phyloP scores from a whole-genome alignment of 2,329 filamentous ascomycete genomes.

The Colletotrichum sp. region DNA sequence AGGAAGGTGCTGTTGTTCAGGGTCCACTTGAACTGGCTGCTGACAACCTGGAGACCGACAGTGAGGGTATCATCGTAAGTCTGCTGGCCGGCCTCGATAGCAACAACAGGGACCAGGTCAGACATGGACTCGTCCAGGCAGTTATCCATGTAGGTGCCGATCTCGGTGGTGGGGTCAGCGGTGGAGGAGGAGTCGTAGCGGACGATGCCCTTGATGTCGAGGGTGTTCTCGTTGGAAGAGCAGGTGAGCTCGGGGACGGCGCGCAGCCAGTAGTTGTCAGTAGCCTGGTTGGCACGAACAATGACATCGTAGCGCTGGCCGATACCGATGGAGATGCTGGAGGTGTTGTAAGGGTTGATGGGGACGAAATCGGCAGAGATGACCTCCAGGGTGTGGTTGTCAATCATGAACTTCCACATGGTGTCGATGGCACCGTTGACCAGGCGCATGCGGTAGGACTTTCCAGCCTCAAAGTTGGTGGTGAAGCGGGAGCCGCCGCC shows the following conservation, averaged over 20 bases:
- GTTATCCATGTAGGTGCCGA: constrained; percentile 25
- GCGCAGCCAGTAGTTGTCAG: constrained; percentile 53
- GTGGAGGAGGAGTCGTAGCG: constrained; percentile 38
- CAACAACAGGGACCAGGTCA: constrained; percentile 37
- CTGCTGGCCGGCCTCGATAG: constrained; percentile 32
- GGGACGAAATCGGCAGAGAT: constrained; percentile 64
- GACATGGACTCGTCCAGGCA: constrained; percentile 39
- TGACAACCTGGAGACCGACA: constrained; percentile 25
- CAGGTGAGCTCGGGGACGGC: constrained; percentile 47
- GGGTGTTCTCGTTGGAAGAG: constrained; percentile 39
- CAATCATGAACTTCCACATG: constrained; percentile 55
- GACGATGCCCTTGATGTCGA: constrained; percentile 56
- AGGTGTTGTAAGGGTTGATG: constrained; percentile 57
- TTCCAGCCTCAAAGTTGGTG: constrained; percentile 44
- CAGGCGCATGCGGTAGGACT: constrained; percentile 51
- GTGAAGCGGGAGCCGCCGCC: constrained; percentile 38
- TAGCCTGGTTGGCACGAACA: constrained; percentile 42
- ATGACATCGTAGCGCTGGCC: constrained; percentile 54
- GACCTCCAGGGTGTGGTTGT: constrained; percentile 62
- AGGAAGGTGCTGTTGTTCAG: constrained; percentile 51
- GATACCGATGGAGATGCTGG: constrained; percentile 53
- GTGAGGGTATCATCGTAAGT: constrained; percentile 32
- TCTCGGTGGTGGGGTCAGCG: constrained; percentile 28
- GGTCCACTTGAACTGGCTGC: constrained; percentile 49
- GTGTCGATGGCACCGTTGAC: constrained; percentile 51